Conservation (phyloP, 148 eudicot species). For the Camellia japonica region DNA sequence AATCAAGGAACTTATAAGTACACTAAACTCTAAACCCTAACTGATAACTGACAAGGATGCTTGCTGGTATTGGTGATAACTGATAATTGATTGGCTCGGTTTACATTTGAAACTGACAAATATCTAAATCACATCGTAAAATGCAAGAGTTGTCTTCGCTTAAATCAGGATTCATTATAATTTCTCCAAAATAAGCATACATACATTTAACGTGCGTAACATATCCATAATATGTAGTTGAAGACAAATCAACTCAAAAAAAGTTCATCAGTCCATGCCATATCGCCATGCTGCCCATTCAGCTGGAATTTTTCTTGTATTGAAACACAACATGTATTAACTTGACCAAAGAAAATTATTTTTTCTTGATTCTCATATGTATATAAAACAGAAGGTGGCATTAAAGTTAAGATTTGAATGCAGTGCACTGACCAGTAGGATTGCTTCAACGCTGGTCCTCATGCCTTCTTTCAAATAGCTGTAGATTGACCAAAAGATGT, state of each 20-base stretch:
- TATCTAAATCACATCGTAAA: background rate
- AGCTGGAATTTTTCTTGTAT: background rate
- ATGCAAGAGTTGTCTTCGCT: background rate
- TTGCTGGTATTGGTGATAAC: background rate
- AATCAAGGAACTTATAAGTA: no score
- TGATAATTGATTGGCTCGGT: background rate
- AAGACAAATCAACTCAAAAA: no score
- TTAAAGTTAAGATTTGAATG: no score
- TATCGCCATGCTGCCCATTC: background rate
- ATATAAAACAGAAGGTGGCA: no score
- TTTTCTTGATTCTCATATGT: no score
- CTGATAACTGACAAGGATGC: background rate
- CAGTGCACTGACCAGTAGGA: slow-evolving; percentile 52
- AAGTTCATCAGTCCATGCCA: no score
- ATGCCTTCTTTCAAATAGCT: slow-evolving; percentile 94
- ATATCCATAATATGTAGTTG: no score
- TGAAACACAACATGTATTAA: background rate
- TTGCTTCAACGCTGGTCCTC: slow-evolving; percentile 97
- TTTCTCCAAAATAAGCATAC: background rate
- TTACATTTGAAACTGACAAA: background rate
- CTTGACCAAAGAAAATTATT: background rate
- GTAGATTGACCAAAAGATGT: background rate
- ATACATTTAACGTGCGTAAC: background rate
- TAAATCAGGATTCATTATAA: background rate
- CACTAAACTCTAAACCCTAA: no score